These are phyloP conservation scores for Umbelopsis ramanniana DNA, from an alignment of 192 early-diverging fungal genomes.

Conservation along the genomic window DNA sequence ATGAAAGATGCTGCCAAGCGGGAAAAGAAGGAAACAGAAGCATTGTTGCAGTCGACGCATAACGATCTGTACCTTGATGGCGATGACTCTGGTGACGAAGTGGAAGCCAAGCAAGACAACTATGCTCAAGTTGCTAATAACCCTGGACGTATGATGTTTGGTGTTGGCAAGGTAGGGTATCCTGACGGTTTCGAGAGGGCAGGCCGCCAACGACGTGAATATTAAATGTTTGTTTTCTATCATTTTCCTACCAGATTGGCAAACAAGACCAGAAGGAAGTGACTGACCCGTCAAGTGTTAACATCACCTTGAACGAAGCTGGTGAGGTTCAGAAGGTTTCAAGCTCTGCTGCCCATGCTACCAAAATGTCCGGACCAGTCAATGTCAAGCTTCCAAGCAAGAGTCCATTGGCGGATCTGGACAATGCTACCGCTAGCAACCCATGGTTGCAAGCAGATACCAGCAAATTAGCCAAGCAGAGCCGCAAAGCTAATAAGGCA, in stretches of 20 bases:
- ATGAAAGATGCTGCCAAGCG: slow-evolving; percentile 86
- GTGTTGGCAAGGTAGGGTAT: slow-evolving; percentile 34
- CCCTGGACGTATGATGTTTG: slow-evolving; percentile 69
- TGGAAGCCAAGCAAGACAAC: slow-evolving; percentile 26
- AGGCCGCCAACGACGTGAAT: too few relatives aligned
- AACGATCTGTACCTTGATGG: slow-evolving; percentile 50
- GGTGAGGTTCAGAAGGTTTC: slow-evolving; percentile 56
- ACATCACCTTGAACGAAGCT: slow-evolving; percentile 58
- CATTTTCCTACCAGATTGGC: slow-evolving; percentile 4
- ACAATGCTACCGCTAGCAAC: slow-evolving; percentile 50
- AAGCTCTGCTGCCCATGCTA: slow-evolving; percentile 54
- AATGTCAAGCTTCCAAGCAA: slow-evolving; percentile 45
- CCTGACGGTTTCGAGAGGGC: too few relatives aligned
- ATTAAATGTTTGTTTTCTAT: too few relatives aligned
- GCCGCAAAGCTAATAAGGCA: slow-evolving; percentile 58
- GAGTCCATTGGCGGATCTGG: slow-evolving; percentile 31
- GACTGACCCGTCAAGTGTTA: neutral
- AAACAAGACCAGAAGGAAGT: slow-evolving; percentile 5
- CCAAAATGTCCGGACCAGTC: slow-evolving; percentile 60
- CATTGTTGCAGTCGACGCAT: slow-evolving; percentile 50
- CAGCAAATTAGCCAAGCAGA: slow-evolving; percentile 51
- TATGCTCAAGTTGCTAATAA: slow-evolving; percentile 49
- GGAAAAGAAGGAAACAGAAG: slow-evolving; percentile 50
- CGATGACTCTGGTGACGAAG: slow-evolving; percentile 40
- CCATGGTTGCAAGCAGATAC: slow-evolving; percentile 78